These are phyloP conservation scores for Colletotrichum acutatum DNA, from an alignment of 2,329 filamentous ascomycete species.

Conservation along the genomic window DNA sequence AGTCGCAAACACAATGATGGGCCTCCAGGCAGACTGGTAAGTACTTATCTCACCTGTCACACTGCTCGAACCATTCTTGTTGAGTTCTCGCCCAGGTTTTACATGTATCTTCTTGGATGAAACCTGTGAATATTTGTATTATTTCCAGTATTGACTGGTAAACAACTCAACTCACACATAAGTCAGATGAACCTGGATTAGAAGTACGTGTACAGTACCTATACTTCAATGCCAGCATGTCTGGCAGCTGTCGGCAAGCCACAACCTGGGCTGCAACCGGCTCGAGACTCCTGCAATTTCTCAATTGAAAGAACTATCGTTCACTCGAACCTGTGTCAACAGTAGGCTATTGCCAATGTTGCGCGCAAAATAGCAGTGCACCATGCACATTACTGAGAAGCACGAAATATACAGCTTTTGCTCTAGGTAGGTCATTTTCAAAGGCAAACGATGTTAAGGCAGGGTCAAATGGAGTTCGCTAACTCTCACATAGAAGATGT, in stretches of 20 bases:
- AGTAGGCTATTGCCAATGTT: too few relatives aligned
- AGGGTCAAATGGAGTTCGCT: background rate
- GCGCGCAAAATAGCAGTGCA: too few relatives aligned
- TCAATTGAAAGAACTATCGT: background rate
- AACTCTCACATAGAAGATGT: background rate
- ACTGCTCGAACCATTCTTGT: background rate
- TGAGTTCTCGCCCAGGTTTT: slow-evolving; percentile 20
- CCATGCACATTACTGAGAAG: too few relatives aligned
- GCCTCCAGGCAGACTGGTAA: slow-evolving; percentile 36
- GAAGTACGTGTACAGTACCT: background rate
- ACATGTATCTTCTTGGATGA: slow-evolving; percentile 22
- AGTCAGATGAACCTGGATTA: background rate
- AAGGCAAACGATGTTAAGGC: background rate
- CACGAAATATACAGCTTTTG: background rate
- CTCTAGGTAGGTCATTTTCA: background rate
- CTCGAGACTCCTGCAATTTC: background rate
- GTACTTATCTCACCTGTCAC: background rate
- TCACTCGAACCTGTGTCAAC: too few relatives aligned
- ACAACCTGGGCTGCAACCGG: too few relatives aligned
- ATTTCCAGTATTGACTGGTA: background rate
- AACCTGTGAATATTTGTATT: background rate
- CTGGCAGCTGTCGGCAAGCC: too few relatives aligned
- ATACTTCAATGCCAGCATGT: background rate
- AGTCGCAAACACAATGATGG: background rate
- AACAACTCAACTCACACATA: background rate